phyloP scores from a whole-genome alignment of 2,329 filamentous ascomycete genomes.

The Aspergillus carbonarius region DNA sequence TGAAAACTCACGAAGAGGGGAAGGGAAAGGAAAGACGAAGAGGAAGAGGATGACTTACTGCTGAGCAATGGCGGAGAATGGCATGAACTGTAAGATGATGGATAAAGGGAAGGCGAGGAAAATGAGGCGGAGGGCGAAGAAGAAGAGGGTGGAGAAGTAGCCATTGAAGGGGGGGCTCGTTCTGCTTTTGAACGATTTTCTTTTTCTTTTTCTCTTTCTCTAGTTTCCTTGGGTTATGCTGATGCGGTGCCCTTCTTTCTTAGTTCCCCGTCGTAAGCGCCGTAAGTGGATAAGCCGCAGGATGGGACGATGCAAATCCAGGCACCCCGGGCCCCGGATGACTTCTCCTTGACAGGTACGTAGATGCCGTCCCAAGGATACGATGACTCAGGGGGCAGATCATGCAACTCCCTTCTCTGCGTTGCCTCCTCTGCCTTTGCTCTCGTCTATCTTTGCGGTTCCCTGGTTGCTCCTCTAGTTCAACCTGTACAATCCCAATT shows the following conservation, averaged over 20 bases:
- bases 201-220: slow-evolving; percentile 3
- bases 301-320: slow-evolving; percentile 4
- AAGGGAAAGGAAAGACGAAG: slow-evolving; percentile 3
- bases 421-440: not conserved
- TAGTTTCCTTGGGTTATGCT: not conserved
- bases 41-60: slow-evolving; percentile 14
- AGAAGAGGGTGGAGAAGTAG: slow-evolving; percentile 15
- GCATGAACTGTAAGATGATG: slow-evolving; percentile 33
- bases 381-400: not conserved
- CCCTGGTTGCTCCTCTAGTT: not conserved
- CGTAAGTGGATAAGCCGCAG: not conserved
- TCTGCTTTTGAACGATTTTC: slow-evolving; percentile 1
- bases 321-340: slow-evolving; percentile 4
- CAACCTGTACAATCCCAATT: not conserved
- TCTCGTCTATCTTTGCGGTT: not conserved
- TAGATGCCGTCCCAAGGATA: not conserved
- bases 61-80: slow-evolving; percentile 18
- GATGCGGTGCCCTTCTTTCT: not conserved
- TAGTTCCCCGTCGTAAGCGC: not conserved
- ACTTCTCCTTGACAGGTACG: slow-evolving; percentile 5
- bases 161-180: slow-evolving; percentile 11
- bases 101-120: slow-evolving; percentile 29
- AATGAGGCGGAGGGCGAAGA: slow-evolving; percentile 22
- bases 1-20: not conserved
- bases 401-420: not conserved